These are phyloP conservation scores for Microbotryomycetes sp. DNA, from an alignment of 1,284 basidiomycete genomes.

Conservation along the genomic window DNA sequence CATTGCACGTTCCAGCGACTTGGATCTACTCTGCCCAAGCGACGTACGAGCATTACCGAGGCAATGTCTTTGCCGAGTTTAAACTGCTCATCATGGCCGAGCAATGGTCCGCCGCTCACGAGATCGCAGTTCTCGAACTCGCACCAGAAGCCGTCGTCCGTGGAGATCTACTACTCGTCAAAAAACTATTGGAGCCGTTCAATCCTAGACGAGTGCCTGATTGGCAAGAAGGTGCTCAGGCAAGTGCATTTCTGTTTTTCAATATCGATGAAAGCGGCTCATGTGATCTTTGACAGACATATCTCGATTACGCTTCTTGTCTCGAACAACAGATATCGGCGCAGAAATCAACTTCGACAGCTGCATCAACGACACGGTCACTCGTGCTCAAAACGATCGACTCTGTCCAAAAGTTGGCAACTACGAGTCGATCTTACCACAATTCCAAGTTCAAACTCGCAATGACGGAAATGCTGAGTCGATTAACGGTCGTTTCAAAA, in stretches of 20 bases:
- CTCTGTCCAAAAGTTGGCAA: background rate
- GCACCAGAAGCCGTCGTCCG: slow-evolving; percentile 82
- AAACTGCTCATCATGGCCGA: slow-evolving; percentile 65
- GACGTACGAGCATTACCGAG: slow-evolving; percentile 54
- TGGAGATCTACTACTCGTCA: slow-evolving; percentile 66
- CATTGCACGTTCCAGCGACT: slow-evolving; percentile 65
- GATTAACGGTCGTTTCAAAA: slow-evolving; percentile 12
- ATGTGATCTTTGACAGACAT: slow-evolving; percentile 5
- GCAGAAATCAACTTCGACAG: background rate
- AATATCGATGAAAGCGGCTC: background rate
- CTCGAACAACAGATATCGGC: background rate
- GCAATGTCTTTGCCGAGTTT: slow-evolving; percentile 68
- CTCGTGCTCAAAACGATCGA: background rate
- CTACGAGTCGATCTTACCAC: background rate
- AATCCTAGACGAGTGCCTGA: slow-evolving; percentile 42
- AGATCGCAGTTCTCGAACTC: slow-evolving; percentile 70
- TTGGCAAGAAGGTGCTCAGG: slow-evolving; percentile 38
- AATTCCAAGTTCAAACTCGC: slow-evolving; percentile 13
- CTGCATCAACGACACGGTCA: background rate
- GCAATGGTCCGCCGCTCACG: slow-evolving; percentile 66
- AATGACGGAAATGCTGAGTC: slow-evolving; percentile 18
- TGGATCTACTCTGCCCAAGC: slow-evolving; percentile 91
- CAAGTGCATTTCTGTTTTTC: slow-evolving; percentile 6
- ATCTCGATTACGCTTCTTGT: slow-evolving; percentile 17
- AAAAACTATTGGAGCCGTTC: slow-evolving; percentile 64